Base-by-base conservation (phyloP, 2,329 filamentous ascomycete genomes). In the Cladosporium sp. region DNA sequence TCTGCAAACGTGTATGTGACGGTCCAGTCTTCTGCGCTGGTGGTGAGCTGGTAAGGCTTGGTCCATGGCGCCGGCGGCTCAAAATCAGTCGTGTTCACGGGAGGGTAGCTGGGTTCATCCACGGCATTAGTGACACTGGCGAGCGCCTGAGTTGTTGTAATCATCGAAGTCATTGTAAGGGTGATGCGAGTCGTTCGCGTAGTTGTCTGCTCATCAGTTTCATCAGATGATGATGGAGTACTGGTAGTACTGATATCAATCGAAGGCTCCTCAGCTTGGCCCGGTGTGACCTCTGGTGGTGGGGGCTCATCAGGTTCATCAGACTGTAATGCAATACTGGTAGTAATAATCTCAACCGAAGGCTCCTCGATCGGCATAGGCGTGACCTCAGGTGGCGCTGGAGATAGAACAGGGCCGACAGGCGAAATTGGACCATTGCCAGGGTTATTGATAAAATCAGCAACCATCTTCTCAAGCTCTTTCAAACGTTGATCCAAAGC, bases 401-500 rank as follows among this genome's bases (percentile, higher is more conserved):
- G 44, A 12, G 44, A 39, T 12, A 48, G 24, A 4, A 48, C 37
- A 17, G 44, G 44, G 6, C 37, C 44, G 7, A 48, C 37, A 17
- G 44, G 44, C 13, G 34, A 36, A 2, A 48, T 24, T 15, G 44
- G 44, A 11, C 34, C 30, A 8, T 19, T 18, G 8, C 19, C 38
- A 19, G 38, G 20, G 11, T n/a, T 29, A 17, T 27, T 27, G 13
- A 52, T 47, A 27, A 56, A 32, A 20, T 39, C 38, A 20, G 50
- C 19, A 3, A 58, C 39, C 20, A 56, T 32, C 11, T 45, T 50
- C 19, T 56, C 56, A 17, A 59, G 34, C 29, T 50, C 51, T 17
- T 41, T 42, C 2, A 58, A 45, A 20, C 55, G 54, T 17, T 51
- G 43, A 24, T 55, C 53, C 4, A 53, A 43, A 1, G 50, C 51